Conservation (phyloP, 2,329 filamentous ascomycete species). For the Penicillium sp. region DNA sequence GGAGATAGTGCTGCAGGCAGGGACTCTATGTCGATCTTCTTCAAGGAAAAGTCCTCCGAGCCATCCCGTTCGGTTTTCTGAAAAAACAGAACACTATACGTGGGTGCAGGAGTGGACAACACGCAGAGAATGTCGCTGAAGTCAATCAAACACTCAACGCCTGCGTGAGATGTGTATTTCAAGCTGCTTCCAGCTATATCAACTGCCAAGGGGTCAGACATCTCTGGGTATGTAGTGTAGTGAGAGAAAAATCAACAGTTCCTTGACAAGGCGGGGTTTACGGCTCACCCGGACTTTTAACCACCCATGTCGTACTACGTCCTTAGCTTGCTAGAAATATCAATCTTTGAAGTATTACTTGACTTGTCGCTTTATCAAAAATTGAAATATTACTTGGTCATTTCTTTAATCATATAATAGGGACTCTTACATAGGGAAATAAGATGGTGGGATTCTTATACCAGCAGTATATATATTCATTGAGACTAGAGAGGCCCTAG, state of each 20-base stretch:
- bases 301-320: background rate
- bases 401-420: background rate
- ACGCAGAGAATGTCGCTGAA: slow-evolving; percentile 28
- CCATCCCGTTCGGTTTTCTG: slow-evolving; percentile 1
- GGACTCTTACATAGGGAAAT: background rate
- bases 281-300: background rate
- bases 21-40: slow-evolving; percentile 15
- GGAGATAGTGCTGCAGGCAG: slow-evolving; percentile 16
- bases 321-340: background rate
- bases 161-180: slow-evolving; percentile 17
- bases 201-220: background rate
- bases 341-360: too few species aligned
- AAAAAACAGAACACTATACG: slow-evolving; percentile 25
- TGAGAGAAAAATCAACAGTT: background rate
- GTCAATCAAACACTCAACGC: slow-evolving; percentile 15
- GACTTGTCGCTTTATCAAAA: background rate
- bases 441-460: too few species aligned
- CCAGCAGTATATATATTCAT: background rate
- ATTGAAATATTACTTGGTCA: background rate
- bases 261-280: background rate
- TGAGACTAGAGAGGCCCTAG: background rate
- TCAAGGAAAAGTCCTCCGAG: slow-evolving; percentile 8
- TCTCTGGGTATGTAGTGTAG: background rate
- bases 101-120: slow-evolving; percentile 10
- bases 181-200: slow-evolving; percentile 13